A percentile compares a stretch with the other conserved stretches of the same genome.
These are phyloP conservation scores for Achaetomium macrosporum DNA, from an alignment of 2,329 filamentous ascomycete genomes.

Conservation along the genomic window DNA sequence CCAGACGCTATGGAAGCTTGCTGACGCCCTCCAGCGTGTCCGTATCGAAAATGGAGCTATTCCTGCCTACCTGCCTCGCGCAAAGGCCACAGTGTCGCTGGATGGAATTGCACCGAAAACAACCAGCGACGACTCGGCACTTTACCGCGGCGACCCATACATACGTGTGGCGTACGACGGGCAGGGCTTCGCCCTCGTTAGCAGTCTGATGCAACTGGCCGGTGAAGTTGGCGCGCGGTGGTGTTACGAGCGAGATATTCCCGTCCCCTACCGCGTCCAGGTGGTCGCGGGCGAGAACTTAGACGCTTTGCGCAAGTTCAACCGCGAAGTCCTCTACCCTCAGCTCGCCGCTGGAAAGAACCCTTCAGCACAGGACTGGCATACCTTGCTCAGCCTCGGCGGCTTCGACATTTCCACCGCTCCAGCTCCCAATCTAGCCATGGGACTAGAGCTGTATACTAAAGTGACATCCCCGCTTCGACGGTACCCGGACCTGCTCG, in stretches of 20 bases:
- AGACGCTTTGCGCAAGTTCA: constrained; percentile 34
- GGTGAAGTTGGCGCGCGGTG: constrained; percentile 57
- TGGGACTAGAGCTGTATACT: constrained; percentile 56
- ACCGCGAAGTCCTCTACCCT: constrained; percentile 35
- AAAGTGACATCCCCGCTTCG: constrained; percentile 63
- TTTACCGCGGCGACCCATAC: constrained; percentile 43
- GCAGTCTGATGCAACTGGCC: constrained; percentile 54
- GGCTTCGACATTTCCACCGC: constrained; percentile 46
- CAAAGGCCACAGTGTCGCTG: constrained; percentile 41
- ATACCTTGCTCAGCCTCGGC: constrained; percentile 39
- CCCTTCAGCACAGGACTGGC: constrained; percentile 29
- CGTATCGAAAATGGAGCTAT: constrained; percentile 45
- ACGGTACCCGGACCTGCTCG: constrained; percentile 55
- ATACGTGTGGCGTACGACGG: constrained; percentile 38
- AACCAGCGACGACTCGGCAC: constrained; percentile 25
- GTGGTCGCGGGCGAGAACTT: constrained; percentile 36
- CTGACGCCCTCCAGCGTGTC: constrained; percentile 37
- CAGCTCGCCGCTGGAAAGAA: constrained; percentile 32
- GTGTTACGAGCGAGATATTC: constrained; percentile 52
- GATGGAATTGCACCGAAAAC: constrained; percentile 27
- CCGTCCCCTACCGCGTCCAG: constrained; percentile 53
- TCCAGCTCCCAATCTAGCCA: constrained; percentile 49
- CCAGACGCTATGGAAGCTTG: constrained; percentile 42
- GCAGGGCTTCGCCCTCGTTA: constrained; percentile 36
- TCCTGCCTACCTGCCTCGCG: constrained; percentile 41